Conservation (phyloP, 2,329 filamentous ascomycete genomes). For the Diaporthe sp. region DNA sequence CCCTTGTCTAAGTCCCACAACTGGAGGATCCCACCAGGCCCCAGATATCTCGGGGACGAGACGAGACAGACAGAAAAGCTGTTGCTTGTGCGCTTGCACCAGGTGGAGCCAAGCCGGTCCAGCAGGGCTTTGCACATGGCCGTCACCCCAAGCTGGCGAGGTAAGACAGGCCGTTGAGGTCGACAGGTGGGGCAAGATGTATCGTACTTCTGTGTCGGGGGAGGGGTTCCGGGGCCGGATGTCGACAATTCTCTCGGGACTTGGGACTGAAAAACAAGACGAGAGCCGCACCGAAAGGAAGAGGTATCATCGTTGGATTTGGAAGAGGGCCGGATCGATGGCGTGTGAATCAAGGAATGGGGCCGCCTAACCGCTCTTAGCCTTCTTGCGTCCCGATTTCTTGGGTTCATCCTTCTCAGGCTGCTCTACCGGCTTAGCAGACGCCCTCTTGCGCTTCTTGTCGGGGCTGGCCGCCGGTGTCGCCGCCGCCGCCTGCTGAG, state of each 20-base stretch:
- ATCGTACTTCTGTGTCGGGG: constrained; percentile 28
- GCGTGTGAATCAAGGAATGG: constrained; percentile 47
- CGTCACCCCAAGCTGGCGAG: not conserved
- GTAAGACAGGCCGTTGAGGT: constrained; percentile 6
- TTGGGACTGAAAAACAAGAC: constrained; percentile 28
- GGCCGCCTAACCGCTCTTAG: constrained; percentile 54
- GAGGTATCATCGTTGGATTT: constrained; percentile 49
- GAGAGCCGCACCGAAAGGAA: constrained; percentile 40
- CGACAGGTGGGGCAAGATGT: constrained; percentile 7
- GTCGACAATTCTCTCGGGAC: constrained; percentile 14
- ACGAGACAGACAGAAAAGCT: not conserved
- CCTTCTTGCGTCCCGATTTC: constrained; percentile 73
- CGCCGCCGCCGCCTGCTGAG: constrained; percentile 34
- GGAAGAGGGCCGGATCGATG: constrained; percentile 50
- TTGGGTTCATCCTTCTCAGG: constrained; percentile 68
- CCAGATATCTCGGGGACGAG: not conserved
- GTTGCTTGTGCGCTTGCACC: constrained; percentile 25
- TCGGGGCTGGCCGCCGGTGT: constrained; percentile 66
- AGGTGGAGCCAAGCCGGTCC: not conserved
- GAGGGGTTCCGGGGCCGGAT: constrained; percentile 9
- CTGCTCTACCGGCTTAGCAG: constrained; percentile 64
- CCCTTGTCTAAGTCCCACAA: not conserved
- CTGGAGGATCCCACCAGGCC: not conserved
- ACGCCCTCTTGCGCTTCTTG: constrained; percentile 73
- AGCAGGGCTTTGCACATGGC: not conserved